Evolutionary conservation across 2,329 filamentous ascomycete genomes (phyloP), one percentile per base, ranked within the genome.

Genomic region (Microcera coccophila): DNA sequence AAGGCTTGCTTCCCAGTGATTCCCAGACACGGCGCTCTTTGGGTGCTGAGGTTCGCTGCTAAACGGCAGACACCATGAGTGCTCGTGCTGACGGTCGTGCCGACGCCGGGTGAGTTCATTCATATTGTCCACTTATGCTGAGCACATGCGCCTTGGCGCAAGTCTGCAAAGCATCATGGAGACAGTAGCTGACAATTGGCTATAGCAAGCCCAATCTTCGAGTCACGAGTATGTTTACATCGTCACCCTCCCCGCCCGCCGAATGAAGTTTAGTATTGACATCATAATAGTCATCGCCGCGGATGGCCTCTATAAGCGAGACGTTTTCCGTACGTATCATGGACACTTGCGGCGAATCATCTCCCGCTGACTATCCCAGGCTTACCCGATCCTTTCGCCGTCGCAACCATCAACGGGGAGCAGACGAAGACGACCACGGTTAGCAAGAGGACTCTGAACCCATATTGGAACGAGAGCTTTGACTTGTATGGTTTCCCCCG

Each of bases 391-490:
- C 93, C 93, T 18, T 98, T 98, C 65, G 91, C 93, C 35, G 93
- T 98, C 53, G 91, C 90, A 57, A 98, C 93, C 45, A 83, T 97
- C 69, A 91, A 90, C 69, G 93, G 93, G 66, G 93, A 98, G 70
- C 93, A 98, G 73, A 98, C 93, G 45, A 89, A 90, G 70, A 97
- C 93, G n/a, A 98, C 93, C 10, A 85, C 85, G 28, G 93, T 97
- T 56, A 95, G 93, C 67, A 97, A 96, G 72, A 87, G 93, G 71
- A 97, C 93, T 10, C 74, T 98, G 68, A 97, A 96, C 68, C 93
- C 93, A n/a, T 98, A 98, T 68, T 98, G 93, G 93, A 98, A 98
- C 69, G 93, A 98, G 74, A 90, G 83, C 63, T 98, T 98, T 73
- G 93, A 98, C 69, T 85, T 98, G 93, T 97, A 82, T 60, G 85